A percentile compares a stretch with the other conserved stretches of the same genome.
Conservation (phyloP, 2,329 filamentous ascomycete genomes). For the Sarocladiaceae sp. region DNA sequence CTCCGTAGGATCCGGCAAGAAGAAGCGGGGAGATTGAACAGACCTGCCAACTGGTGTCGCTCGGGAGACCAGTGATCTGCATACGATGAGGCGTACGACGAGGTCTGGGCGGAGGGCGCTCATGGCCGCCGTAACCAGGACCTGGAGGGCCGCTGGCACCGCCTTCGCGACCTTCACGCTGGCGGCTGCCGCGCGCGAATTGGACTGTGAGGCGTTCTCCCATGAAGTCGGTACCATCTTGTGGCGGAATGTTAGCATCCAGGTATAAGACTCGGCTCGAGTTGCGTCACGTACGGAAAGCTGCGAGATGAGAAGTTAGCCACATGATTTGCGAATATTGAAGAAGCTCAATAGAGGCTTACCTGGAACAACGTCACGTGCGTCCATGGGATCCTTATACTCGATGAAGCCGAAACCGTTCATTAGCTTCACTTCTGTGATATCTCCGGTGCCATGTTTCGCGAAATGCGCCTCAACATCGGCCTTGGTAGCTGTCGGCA, state of each 20-base stretch:
- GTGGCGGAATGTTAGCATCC: constrained; percentile 18
- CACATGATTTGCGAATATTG: not conserved
- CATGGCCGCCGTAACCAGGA: constrained; percentile 43
- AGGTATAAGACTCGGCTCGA: constrained; percentile 5
- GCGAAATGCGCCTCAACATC: constrained; percentile 96
- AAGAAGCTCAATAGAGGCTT: constrained; percentile 18
- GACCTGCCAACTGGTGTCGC: constrained; percentile 99
- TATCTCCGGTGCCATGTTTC: constrained; percentile 93
- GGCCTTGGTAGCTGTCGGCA: constrained; percentile 79
- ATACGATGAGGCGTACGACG: constrained; percentile 94
- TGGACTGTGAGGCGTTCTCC: constrained; percentile 96
- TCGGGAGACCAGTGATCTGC: constrained; percentile 94
- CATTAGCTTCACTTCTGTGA: constrained; percentile 99
- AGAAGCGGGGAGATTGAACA: constrained; percentile 65
- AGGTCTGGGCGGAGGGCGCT: constrained; percentile 65
- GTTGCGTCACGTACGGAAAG: constrained; percentile 52
- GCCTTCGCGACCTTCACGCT: constrained; percentile 35
- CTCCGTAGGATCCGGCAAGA: constrained; percentile 42
- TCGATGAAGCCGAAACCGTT: constrained; percentile 99
- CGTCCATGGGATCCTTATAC: constrained; percentile 98
- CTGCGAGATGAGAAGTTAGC: constrained; percentile 29
- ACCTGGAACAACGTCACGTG: constrained; percentile 97
- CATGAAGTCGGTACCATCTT: constrained; percentile 98
- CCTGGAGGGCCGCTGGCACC: constrained; percentile 8
- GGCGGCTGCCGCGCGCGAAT: constrained; percentile 83